These are phyloP conservation scores for Aspergillus sp. DNA, from an alignment of 2,329 filamentous ascomycete genomes.

Conservation along the genomic window DNA sequence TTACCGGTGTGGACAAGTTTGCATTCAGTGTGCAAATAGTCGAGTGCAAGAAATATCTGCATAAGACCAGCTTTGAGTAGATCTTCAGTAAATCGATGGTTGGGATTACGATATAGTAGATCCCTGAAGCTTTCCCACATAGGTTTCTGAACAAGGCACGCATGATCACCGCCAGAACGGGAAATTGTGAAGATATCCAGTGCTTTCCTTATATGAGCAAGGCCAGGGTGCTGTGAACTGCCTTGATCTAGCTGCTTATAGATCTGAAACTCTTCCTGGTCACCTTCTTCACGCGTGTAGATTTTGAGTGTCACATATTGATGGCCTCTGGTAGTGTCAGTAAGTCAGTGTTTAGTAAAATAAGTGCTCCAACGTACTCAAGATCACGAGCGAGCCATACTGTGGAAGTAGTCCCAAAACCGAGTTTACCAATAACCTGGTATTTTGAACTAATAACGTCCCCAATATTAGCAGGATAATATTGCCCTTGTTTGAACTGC, in stretches of 20 bases:
- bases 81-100: constrained; percentile 37
- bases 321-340: constrained; percentile 21
- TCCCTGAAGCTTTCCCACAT: constrained; percentile 45
- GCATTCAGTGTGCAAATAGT: constrained; percentile 45
- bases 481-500: constrained; percentile 25
- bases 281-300: constrained; percentile 20
- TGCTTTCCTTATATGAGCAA: constrained; percentile 28
- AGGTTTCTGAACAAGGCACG: constrained; percentile 36
- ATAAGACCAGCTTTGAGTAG: constrained; percentile 40
- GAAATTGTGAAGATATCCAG: constrained; percentile 35
- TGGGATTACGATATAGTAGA: constrained; percentile 39
- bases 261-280: constrained; percentile 26
- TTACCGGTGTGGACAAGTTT: constrained; percentile 48
- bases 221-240: constrained; percentile 26
- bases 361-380: constrained; percentile 14
- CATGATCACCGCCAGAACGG: constrained; percentile 24
- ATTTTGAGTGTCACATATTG: constrained; percentile 26
- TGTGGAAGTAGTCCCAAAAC: constrained; percentile 30
- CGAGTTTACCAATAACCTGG: constrained; percentile 32
- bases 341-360: background rate
- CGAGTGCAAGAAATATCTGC: constrained; percentile 42
- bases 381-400: constrained; percentile 34
- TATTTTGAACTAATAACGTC: constrained; percentile 29
- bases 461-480: constrained; percentile 34
- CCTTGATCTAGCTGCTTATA: constrained; percentile 29